Base-by-base conservation (phyloP, 441 rosid species). In the Bocquillonia castaneifolia region DNA sequence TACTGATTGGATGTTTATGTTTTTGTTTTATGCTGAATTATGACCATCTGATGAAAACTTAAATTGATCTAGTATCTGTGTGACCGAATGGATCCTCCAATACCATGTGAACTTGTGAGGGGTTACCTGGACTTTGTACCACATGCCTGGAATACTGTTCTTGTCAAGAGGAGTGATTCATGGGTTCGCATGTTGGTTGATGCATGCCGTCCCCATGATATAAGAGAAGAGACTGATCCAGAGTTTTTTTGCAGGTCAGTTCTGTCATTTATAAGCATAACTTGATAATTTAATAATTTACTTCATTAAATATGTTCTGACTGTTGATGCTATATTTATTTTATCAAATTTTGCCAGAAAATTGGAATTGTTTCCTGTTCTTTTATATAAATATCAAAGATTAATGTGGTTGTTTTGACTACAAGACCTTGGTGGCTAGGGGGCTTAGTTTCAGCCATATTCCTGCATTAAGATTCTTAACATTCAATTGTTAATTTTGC, bases 41-140 rank as follows among this genome's bases (percentile, higher is more conserved):
- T 26, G 44, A 13, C 58, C 29, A 68, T 68, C 78, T 77, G 62
- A 62, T 68, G 20, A 34, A 40, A 34, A 10, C 76, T 63, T 14
- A n/a, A 29, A 63, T 72, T 71, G 58, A 48, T 78, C 29, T 73
- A 93, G 99, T 91, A 90, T 78, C 88, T 94, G 50, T 94, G 99
- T 71, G 99, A 94, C 61, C 85, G 99, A 57, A 89, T 91, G 93
- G 88, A 88, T 61, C 99, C 97, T 65, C 96, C 97, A 47, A 72
- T 91, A 53, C 97, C 91, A 22, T 91, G 99, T 66, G 99, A 94
- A 83, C 93, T 94, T 83, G 92, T 93, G 47, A 89, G 99, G 82
- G 99, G 99, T 34, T 93, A 91, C 81, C 77, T 91, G 74, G 97
- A 91, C 82, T 93, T 85, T 78, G 69, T 77, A 78, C 97, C 97